Base-by-base conservation (phyloP, 345 rosid species). In the Brassica cretica region DNA sequence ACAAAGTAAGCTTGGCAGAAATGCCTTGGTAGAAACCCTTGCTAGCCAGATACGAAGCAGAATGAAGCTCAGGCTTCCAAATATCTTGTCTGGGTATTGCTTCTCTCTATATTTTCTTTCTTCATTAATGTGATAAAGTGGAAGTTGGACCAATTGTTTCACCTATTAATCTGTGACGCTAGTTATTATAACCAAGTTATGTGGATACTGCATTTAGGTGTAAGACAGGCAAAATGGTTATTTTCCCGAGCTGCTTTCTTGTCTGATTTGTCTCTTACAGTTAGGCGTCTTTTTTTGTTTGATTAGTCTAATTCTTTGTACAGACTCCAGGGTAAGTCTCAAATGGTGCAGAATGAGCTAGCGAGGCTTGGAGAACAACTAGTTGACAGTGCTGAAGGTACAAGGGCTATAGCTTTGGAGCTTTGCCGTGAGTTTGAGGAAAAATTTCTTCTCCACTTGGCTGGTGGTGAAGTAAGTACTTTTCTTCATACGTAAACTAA, bases 381-480 rank as follows among this genome's bases (percentile, higher is more conserved):
- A 92, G 90, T 91, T 76, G 77, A 71, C 73, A 89, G 91, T 84
- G 77, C 94, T 64, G 99, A 96, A 88, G 98, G 99, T 70, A 93
- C 99, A 30, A 87, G 90, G 85, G 98, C 98, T 76, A 74, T 96
- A 62, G 99, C 98, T 66, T 87, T 96, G 93, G 96, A 93, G 90
- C 89, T 96, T 35, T 96, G 99, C 74, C 98, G 99, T 71, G 98
- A 96, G 79, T 96, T 91, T 86, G 98, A 96, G 81, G 99, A 96
- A 78, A 93, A 88, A 79, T 96, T 96, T 88, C 98, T 96, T 77
- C 90, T 53, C 68, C 99, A 96, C 82, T 84, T 96, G 68, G 84
- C 84, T 6, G 91, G 96, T 72, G 96, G 97, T 71, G 99, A 96
- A 84, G 99, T 96, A 76, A 91, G 59, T 53, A 53, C 24, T 53